Conservation (phyloP, 2,329 filamentous ascomycete species). For the Diaporthe citriasiana region DNA sequence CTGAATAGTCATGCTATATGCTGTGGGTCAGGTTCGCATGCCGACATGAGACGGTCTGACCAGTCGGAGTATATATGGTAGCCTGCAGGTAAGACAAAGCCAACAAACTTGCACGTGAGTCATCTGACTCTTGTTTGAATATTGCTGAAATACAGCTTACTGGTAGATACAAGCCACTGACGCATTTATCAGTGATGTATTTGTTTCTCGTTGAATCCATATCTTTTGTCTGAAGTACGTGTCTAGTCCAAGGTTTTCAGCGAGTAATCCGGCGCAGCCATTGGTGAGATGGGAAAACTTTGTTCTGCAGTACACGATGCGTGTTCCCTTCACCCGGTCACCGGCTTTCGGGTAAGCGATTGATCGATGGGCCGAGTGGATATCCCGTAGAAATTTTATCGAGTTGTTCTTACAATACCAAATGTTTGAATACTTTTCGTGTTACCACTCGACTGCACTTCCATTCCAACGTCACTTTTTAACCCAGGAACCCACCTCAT, state of each 20-base stretch:
- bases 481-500: no score
- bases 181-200: not conserved
- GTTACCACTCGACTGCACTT: no score
- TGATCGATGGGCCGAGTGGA: not conserved
- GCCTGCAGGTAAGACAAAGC: not conserved
- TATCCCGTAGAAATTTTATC: not conserved
- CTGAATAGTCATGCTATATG: constrained; percentile 18
- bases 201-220: not conserved
- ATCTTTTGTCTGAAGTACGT: not conserved
- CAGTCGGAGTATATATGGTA: not conserved
- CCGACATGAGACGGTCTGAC: not conserved
- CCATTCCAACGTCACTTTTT: no score
- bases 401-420: not conserved
- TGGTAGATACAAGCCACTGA: not conserved
- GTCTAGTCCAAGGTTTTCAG: not conserved
- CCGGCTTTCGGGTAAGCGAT: constrained; percentile 7
- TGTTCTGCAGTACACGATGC: not conserved
- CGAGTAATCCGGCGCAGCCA: not conserved
- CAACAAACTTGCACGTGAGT: no score
- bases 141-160: not conserved
- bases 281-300: not conserved
- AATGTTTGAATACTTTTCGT: not conserved
- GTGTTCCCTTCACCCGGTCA: constrained; percentile 5
- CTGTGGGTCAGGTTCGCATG: constrained; percentile 13
- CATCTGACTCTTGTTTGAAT: not conserved